Evolutionary conservation across 2,329 filamentous ascomycete genomes (phyloP), one percentile per base, ranked within the genome.

Genomic region (Dothideomycetes sp.): DNA sequence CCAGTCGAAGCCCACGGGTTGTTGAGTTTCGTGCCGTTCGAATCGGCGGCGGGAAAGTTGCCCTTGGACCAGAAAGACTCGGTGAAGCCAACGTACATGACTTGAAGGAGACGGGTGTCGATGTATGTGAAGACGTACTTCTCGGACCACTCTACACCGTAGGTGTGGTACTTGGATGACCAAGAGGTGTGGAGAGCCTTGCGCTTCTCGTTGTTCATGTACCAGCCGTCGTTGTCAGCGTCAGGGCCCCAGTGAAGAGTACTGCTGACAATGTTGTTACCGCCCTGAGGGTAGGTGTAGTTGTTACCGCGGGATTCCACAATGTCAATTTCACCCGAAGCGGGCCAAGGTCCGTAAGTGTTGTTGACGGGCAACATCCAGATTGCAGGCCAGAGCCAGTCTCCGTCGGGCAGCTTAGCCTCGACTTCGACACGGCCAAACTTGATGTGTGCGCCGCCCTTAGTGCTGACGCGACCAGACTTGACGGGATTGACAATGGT

Each of bases 351-450:
- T 1, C 85, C 85, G 56, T 91, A 93, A 0, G 66, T 77, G 39
- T 77, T 69, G 32, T 79, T 68, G 34, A 75, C 76, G 1, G 85
- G 85, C 66, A 91, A 68, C 81, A 93, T 84, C 82, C 83, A 88
- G 52, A 93, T 89, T n/a, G 84, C 84, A 2, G 85, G 85, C 85
- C 85, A 91, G 9, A 93, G 70, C 85, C 85, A 91, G 63, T 91
- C 84, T 39, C 85, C 85, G 35, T 67, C 60, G 4, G 85, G 84
- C 19, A 91, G 64, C 60, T 80, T 80, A 18, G 85, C 85, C 2
- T 72, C 77, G 4, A 93, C 84, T 56, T 93, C 83, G 38, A 93
- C 72, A 32, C 83, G 81, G 35, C 85, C 85, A 55, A 84, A 93
- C 60, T 78, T 84, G 66, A 93, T 84, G 12, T 64, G 71, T 5